A percentile compares a stretch with the other conserved stretches of the same genome.
phyloP scores from a whole-genome alignment of 306 rosid species.

The Acacia crassicarpa region DNA sequence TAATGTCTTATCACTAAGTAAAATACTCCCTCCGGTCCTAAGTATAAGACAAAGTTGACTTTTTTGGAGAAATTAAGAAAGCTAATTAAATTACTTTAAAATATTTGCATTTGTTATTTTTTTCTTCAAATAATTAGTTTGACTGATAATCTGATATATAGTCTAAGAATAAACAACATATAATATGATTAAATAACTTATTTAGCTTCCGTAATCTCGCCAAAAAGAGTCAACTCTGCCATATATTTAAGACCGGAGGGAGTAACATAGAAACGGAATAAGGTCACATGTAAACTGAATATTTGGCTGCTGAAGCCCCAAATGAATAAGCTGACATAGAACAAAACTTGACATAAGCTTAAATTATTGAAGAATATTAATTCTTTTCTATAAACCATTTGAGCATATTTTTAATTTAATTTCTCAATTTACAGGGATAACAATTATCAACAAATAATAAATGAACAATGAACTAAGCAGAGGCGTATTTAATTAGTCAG shows the following conservation, averaged over 20 bases:
- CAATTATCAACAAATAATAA: not conserved
- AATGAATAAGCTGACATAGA: not conserved
- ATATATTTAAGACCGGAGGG: too few species aligned
- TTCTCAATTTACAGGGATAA: not conserved
- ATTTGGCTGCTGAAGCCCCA: constrained; percentile 23
- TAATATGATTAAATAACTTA: too few species aligned
- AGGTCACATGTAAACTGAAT: not conserved
- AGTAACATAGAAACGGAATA: not conserved
- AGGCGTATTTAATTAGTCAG: constrained; percentile 1
- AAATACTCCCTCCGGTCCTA: not conserved
- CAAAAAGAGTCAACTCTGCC: too few species aligned
- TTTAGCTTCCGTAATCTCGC: too few species aligned
- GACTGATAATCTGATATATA: too few species aligned
- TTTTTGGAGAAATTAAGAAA: too few species aligned
- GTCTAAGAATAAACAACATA: too few species aligned
- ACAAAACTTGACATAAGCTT: not conserved
- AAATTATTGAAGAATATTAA: not conserved
- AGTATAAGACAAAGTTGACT: too few species aligned
- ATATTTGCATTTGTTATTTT: too few species aligned
- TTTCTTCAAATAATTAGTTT: too few species aligned
- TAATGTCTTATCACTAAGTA: not conserved
- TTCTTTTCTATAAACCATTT: not conserved
- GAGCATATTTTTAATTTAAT: not conserved
- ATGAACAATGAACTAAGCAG: constrained; percentile 3
- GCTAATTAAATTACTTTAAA: too few species aligned